Base-by-base conservation (phyloP, 805 yeast species). In the Cyberlindnera samutprakarnensis region DNA sequence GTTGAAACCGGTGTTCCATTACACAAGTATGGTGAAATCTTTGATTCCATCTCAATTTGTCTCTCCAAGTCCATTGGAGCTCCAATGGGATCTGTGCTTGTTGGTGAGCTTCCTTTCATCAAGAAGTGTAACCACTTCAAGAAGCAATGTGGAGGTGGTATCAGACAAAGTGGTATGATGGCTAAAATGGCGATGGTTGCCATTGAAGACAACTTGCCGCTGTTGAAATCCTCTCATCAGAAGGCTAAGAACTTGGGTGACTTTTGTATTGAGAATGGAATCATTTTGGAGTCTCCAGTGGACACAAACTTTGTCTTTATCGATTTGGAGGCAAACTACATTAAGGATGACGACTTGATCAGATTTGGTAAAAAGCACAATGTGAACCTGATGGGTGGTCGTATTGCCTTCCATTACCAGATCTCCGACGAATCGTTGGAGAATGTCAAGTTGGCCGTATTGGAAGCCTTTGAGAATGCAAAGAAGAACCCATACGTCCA, bases 81-180 rank as follows among this genome's bases (percentile, higher is more conserved):
- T 1, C 96, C 96, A 37, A 77, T 88, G 49, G 96, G 96, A 7
- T 80, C 94, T 12, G 74, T 87, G 5, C 65, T 88, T 27, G 95
- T 86, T 24, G 92, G 95, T 24, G 59, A 64, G 28, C 49, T 53
- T 24, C 59, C 62, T 31, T 68, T 76, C 45, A 78, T 86, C 40
- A 60, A 64, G 46, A 77, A 74, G 49, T 85, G 92, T 25, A 78
- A 76, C 53, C 94, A 87, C 59, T 81, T 87, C 63, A 80, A 83
- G 46, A 88, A 88, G 51, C 96, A 88, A 61, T 73, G 75, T 43
- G 96, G 96, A 52, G 96, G 96, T 46, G 96, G 96, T 42, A 75
- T 88, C 30, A 70, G 96, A 54, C 96, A 88, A 61, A 67, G 81
- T 23, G 96, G 96, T 35, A 60, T 84, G 58, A 66, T 88, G 47